A percentile compares a stretch with the other conserved stretches of the same genome.
phyloP scores from a whole-genome alignment of 202 grass and related monocot genomes.

The Schoenoplectus tabernaemontani region DNA sequence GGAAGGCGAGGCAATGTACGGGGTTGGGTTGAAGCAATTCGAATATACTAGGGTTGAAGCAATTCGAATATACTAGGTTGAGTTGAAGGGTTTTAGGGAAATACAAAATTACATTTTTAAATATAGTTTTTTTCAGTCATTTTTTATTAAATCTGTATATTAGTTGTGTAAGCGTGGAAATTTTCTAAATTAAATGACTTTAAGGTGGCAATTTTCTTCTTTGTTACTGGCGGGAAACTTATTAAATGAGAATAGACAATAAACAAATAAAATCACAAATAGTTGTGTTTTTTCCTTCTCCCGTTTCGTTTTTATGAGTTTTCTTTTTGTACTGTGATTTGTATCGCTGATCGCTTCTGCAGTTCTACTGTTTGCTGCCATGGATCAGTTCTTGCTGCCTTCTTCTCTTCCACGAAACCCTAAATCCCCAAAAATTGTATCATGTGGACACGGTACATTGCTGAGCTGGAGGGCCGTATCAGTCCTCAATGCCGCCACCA shows the following conservation, averaged over 20 bases:
- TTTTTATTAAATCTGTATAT: too few relatives aligned
- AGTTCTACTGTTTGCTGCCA: conserved; percentile 19
- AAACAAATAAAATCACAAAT: not conserved
- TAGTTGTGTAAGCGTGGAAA: too few relatives aligned
- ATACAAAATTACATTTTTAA: too few relatives aligned
- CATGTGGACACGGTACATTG: conserved; percentile 48
- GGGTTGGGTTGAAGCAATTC: too few relatives aligned
- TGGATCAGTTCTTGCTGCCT: conserved; percentile 57
- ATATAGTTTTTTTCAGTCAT: too few relatives aligned
- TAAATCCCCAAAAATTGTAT: not conserved
- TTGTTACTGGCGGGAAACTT: not conserved
- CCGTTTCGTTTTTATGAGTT: not conserved
- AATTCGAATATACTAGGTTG: too few relatives aligned
- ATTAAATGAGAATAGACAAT: not conserved
- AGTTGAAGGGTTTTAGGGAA: too few relatives aligned
- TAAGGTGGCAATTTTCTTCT: too few relatives aligned
- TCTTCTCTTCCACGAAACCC: conserved; percentile 23
- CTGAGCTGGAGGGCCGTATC: conserved; percentile 52
- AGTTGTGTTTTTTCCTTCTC: not conserved
- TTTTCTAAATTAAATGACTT: too few relatives aligned
- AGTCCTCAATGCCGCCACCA: conserved; percentile 36
- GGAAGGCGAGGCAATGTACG: too few relatives aligned
- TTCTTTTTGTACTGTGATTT: not conserved
- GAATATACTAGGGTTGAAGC: too few relatives aligned
- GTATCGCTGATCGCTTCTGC: not conserved